Conservation (phyloP, 208 protist genomes). For the Phytomonas sp. region DNA sequence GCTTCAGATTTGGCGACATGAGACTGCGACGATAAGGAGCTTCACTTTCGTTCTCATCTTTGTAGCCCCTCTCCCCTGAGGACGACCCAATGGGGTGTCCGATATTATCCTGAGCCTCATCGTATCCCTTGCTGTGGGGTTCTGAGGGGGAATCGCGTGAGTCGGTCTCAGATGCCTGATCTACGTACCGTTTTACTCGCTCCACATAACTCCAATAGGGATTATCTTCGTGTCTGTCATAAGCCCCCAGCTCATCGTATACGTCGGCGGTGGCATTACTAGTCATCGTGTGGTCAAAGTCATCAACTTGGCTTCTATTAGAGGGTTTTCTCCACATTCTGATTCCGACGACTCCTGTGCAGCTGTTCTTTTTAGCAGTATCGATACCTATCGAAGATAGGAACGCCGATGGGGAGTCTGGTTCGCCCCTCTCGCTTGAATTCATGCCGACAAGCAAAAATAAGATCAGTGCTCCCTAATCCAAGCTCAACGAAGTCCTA, state of each 20-base stretch:
- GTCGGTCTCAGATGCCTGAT: not conserved
- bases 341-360: not conserved
- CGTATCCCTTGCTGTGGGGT: not conserved
- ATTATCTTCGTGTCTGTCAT: not conserved
- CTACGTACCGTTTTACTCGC: not conserved
- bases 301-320: not conserved
- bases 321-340: not conserved
- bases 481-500: not conserved
- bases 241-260: not conserved
- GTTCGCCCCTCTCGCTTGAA: not conserved
- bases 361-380: not conserved
- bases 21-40: not conserved
- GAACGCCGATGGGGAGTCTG: not conserved
- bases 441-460: constrained; percentile 6
- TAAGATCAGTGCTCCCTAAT: not conserved
- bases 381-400: not conserved
- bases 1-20: not conserved
- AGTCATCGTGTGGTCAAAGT: not conserved
- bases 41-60: not conserved
- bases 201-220: not conserved
- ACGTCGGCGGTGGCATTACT: not conserved
- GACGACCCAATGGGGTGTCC: not conserved
- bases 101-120: not conserved
- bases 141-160: not conserved
- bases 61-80: not conserved